Evolutionary conservation across 176 grass and related monocot genomes (phyloP).

Genomic region (Chrysopogon serrulatus): DNA sequence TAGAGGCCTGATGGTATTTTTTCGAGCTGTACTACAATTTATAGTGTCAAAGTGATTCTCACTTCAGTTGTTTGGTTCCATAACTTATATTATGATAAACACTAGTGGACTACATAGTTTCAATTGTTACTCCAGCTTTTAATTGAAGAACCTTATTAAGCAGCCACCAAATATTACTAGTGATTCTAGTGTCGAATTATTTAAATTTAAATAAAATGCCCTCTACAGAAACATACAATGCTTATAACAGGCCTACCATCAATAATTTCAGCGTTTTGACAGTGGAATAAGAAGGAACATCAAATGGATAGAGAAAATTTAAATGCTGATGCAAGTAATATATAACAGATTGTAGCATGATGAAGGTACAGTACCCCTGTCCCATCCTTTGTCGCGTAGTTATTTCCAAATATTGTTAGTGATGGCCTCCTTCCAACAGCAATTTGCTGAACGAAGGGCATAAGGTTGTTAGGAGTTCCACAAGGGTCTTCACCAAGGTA

Average conservation of each 20-base stretch:
- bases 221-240: neutral
- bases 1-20: neutral
- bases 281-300: neutral
- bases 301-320: slow-evolving; percentile 7
- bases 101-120: neutral
- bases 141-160: slow-evolving; percentile 2
- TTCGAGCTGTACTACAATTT: neutral
- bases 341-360: neutral
- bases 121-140: neutral
- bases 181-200: neutral
- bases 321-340: neutral
- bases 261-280: neutral
- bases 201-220: neutral
- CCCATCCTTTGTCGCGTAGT: slow-evolving; percentile 90
- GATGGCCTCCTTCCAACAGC: slow-evolving; percentile 86
- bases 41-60: neutral
- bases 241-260: neutral
- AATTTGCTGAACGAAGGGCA: slow-evolving; percentile 98
- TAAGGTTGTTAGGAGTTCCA: slow-evolving; percentile 95
- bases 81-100: neutral
- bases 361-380: slow-evolving; percentile 64
- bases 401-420: slow-evolving; percentile 87
- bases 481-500: slow-evolving; percentile 89
- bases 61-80: neutral
- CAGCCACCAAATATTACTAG: neutral